These are phyloP conservation scores for Ceriops tagal DNA, from an alignment of 345 rosid genomes.

Conservation along the genomic window DNA sequence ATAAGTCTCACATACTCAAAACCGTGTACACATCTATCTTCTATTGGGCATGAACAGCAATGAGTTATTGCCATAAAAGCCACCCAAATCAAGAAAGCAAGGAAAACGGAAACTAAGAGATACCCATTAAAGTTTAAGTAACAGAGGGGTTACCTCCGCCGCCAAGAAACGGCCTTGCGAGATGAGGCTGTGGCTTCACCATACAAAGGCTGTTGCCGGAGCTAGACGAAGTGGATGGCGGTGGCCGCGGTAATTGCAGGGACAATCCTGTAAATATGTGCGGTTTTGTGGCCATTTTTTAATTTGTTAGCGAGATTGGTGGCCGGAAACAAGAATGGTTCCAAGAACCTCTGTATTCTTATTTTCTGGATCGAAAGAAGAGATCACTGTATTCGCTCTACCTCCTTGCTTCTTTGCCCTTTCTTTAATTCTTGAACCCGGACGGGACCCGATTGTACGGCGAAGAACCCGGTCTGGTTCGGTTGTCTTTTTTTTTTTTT, in stretches of 20 bases:
- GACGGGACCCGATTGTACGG: neutral
- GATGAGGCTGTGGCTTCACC: conserved; percentile 28
- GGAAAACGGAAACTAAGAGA: neutral
- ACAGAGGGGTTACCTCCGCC: conserved; percentile 36
- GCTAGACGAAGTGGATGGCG: conserved; percentile 33
- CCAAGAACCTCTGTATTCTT: neutral
- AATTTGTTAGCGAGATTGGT: too few species aligned
- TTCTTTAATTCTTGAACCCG: neutral
- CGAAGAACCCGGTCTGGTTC: neutral
- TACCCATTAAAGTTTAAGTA: neutral
- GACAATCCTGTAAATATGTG: conserved; percentile 42
- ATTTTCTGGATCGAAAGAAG: neutral
- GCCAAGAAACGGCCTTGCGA: conserved; percentile 38
- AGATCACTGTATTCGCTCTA: neutral
- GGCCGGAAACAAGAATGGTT: neutral
- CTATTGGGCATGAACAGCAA: neutral
- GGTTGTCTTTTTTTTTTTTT: too few species aligned
- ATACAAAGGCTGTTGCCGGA: conserved; percentile 29
- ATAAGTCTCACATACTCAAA: neutral
- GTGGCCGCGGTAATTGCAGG: conserved; percentile 27
- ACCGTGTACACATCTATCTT: neutral
- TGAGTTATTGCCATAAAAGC: neutral
- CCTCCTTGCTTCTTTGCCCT: neutral
- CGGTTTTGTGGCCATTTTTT: conserved; percentile 28
- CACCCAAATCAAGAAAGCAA: neutral